Percentiles rank a stretch among this genome's conserved stretches.
phyloP scores from a whole-genome alignment of 1,139 yeast species.

The Schwanniomyces etchellsii region DNA sequence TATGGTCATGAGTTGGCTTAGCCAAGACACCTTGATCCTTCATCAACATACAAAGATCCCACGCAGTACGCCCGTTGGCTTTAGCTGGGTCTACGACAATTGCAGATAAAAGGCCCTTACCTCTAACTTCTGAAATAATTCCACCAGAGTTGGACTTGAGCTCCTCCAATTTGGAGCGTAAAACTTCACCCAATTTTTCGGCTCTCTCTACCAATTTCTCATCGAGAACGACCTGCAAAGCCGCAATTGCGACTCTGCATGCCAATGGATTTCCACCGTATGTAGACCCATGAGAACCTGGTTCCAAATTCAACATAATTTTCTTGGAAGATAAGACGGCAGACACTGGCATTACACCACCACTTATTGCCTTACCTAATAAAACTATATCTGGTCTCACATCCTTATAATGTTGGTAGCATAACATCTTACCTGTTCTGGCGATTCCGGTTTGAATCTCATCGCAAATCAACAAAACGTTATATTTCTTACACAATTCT shows the following conservation, averaged over 20 bases:
- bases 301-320: conserved; percentile 84
- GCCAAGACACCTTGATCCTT: conserved; percentile 87
- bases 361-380: conserved; percentile 92
- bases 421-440: conserved; percentile 91
- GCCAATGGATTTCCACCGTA: conserved; percentile 98
- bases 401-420: conserved; percentile 77
- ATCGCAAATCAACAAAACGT: conserved; percentile 85
- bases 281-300: conserved; percentile 97
- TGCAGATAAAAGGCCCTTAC: conserved; percentile 84
- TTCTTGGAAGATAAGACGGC: conserved; percentile 85
- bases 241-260: conserved; percentile 91
- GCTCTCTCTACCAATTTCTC: conserved; percentile 85
- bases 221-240: conserved; percentile 82
- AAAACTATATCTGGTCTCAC: conserved; percentile 84
- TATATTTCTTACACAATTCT: conserved; percentile 73
- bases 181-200: conserved; percentile 59
- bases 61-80: conserved; percentile 88
- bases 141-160: conserved; percentile 61
- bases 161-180: conserved; percentile 60
- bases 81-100: conserved; percentile 82
- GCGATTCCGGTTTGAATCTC: conserved; percentile 98
- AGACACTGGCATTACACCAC: conserved; percentile 91
- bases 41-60: conserved; percentile 93
- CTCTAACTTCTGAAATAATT: conserved; percentile 85
- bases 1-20: conserved; percentile 94